Conservation (phyloP, 2,329 filamentous ascomycete species). For the Phyllosticta ampelicida region DNA sequence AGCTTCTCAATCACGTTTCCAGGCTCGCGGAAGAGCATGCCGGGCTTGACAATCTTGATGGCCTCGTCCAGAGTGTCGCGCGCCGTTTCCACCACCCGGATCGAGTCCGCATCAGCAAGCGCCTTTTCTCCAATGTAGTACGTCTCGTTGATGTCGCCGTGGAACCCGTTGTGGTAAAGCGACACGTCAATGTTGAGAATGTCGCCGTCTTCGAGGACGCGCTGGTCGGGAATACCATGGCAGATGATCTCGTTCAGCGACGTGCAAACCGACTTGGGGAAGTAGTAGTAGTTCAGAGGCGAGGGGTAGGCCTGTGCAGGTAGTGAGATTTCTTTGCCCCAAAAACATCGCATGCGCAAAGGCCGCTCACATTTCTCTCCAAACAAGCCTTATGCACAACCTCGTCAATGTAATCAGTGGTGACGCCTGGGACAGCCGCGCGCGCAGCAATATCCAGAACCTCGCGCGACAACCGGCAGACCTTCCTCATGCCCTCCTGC, state of each 20-base stretch:
- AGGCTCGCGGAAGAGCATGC: slow-evolving; percentile 83
- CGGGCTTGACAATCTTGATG: slow-evolving; percentile 86
- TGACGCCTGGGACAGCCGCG: slow-evolving; percentile 78
- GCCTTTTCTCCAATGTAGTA: slow-evolving; percentile 95
- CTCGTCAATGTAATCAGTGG: slow-evolving; percentile 90
- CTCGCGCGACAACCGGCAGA: slow-evolving; percentile 77
- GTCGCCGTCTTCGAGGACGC: slow-evolving; percentile 78
- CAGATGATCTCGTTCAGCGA: slow-evolving; percentile 97
- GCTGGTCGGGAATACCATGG: slow-evolving; percentile 92
- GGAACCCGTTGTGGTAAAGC: slow-evolving; percentile 87
- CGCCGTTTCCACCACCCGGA: slow-evolving; percentile 82
- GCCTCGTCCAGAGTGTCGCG: slow-evolving; percentile 83
- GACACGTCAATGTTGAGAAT: slow-evolving; percentile 97
- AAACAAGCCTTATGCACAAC: slow-evolving; percentile 91
- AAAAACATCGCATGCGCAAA: neutral
- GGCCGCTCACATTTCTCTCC: slow-evolving; percentile 66
- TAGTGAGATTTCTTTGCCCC: slow-evolving; percentile 11
- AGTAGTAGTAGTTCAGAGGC: slow-evolving; percentile 87
- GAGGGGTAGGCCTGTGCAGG: slow-evolving; percentile 75
- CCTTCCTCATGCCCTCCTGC: slow-evolving; percentile 84
- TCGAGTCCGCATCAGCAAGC: slow-evolving; percentile 69
- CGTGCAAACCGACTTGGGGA: slow-evolving; percentile 96
- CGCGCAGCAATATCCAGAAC: slow-evolving; percentile 85
- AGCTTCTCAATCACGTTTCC: slow-evolving; percentile 94
- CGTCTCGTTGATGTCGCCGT: slow-evolving; percentile 95